Evolutionary conservation across 2,329 filamentous ascomycete species (phyloP).

Genomic region (Pseudogymnoascus sp.): DNA sequence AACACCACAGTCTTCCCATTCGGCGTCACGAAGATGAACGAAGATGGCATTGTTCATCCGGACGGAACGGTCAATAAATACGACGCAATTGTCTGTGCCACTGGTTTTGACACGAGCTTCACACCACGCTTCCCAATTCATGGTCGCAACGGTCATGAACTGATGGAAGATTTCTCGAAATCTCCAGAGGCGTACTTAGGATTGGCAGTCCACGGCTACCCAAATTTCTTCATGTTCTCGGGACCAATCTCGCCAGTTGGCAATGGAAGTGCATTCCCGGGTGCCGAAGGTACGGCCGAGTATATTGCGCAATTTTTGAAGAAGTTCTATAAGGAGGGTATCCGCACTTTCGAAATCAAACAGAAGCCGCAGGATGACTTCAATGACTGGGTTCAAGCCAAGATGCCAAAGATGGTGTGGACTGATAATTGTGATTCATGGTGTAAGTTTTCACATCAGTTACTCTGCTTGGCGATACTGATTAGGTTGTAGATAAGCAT

Average conservation of each 20-base stretch:
- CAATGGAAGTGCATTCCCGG: constrained; percentile 21
- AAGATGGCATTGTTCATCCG: not conserved
- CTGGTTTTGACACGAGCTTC: constrained; percentile 28
- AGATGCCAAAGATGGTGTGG: constrained; percentile 37
- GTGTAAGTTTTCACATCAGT: constrained; percentile 26
- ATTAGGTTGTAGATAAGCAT: constrained; percentile 28
- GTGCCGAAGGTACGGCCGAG: constrained; percentile 28
- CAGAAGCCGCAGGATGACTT: constrained; percentile 31
- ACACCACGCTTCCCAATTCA: constrained; percentile 21
- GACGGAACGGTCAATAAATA: not conserved
- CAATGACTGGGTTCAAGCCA: constrained; percentile 34
- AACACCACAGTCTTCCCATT: constrained; percentile 30
- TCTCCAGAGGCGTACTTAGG: constrained; percentile 21
- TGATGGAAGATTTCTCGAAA: constrained; percentile 18
- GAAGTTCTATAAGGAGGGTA: constrained; percentile 29
- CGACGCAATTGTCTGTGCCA: constrained; percentile 33
- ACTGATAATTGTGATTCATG: constrained; percentile 36
- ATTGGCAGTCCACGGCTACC: constrained; percentile 12
- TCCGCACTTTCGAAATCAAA: constrained; percentile 30
- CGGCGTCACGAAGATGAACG: constrained; percentile 16
- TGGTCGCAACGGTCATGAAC: constrained; percentile 15
- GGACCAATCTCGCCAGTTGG: constrained; percentile 23
- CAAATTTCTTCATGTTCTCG: constrained; percentile 20
- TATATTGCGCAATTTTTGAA: constrained; percentile 28
- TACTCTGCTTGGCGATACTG: no score